A percentile compares a stretch with the other conserved stretches of the same genome.
These are phyloP conservation scores for Bryoerythrophyllum caledonicum DNA, from an alignment of 225 moss, liverwort and hornwort genomes.

Conservation along the genomic window DNA sequence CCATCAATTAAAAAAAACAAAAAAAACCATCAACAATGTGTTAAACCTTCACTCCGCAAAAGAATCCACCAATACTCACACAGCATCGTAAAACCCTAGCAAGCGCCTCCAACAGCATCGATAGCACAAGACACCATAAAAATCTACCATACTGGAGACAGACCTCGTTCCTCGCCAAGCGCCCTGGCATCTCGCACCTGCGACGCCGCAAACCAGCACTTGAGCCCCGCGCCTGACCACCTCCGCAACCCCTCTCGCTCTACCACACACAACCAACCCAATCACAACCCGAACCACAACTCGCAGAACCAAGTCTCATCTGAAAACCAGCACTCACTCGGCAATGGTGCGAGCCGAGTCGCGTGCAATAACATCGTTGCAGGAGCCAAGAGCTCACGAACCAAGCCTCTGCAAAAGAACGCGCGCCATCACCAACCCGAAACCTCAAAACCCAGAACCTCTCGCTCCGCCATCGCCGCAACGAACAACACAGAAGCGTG, in stretches of 20 bases:
- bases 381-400: conserved; percentile 1
- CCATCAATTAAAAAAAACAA: neutral
- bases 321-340: conserved; percentile 22
- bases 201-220: conserved; percentile 29
- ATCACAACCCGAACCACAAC: conserved; percentile 6
- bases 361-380: conserved; percentile 24
- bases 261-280: conserved; percentile 4
- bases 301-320: neutral
- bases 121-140: neutral
- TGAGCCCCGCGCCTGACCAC: conserved; percentile 37
- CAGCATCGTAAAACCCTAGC: neutral
- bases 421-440: conserved; percentile 9
- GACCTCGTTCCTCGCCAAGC: conserved; percentile 8
- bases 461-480: neutral
- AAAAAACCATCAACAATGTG: neutral
- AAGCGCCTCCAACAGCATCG: neutral
- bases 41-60: neutral
- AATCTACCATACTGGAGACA: no score
- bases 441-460: neutral
- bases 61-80: no score
- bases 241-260: conserved; percentile 43
- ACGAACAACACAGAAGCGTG: neutral
- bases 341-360: conserved; percentile 28
- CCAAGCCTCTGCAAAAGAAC: neutral
- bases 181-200: conserved; percentile 31